Percentiles rank a stretch among this genome's conserved stretches.
Evolutionary conservation across 208 protist genomes (phyloP).

Genomic region (Leishmania guyanensis): DNA sequence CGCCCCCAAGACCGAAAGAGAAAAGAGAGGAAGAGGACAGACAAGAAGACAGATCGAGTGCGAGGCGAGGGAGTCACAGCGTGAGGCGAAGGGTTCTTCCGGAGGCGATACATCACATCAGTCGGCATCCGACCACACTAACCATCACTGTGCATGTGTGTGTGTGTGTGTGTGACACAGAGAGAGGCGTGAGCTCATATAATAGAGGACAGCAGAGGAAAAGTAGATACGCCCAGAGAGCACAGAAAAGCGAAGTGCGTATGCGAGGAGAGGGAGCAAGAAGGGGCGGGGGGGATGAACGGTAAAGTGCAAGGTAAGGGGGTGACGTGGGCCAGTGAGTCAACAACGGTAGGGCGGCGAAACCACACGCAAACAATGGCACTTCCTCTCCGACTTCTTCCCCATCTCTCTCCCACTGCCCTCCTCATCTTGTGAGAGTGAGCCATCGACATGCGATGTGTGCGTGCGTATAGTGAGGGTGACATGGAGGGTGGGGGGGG

Average conservation of each 20-base stretch:
- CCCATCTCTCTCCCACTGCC: background rate
- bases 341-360: background rate
- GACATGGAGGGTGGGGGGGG: background rate
- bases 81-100: constrained; percentile 2
- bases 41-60: constrained; percentile 3
- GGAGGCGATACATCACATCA: background rate
- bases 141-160: background rate
- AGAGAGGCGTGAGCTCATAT: background rate
- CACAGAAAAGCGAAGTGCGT: background rate
- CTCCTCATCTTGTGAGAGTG: background rate
- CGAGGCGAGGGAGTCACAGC: background rate
- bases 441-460: background rate
- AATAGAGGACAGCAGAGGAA: background rate
- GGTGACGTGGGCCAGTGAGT: too few species aligned
- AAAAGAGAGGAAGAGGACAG: background rate
- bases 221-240: background rate
- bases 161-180: background rate
- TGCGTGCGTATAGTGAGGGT: background rate
- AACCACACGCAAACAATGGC: background rate
- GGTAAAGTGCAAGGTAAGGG: too few species aligned
- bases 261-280: background rate
- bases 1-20: background rate
- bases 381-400: background rate
- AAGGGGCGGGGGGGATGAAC: background rate
- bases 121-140: background rate